phyloP scores from a whole-genome alignment of 805 yeast genomes.

The Kluyveromyces siamensis region DNA sequence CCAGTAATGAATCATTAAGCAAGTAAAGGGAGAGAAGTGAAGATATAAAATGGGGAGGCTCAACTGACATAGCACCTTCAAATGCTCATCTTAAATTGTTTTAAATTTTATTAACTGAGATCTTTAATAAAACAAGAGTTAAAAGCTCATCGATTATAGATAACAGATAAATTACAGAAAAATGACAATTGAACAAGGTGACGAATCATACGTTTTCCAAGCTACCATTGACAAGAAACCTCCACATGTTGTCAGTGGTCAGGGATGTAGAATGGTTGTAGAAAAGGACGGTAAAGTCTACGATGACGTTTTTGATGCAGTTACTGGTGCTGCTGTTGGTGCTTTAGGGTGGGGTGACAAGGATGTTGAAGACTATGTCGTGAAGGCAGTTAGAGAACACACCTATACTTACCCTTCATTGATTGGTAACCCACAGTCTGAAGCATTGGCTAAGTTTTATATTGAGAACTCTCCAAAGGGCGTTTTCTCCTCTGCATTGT shows the following conservation, averaged over 20 bases:
- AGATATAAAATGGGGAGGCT: not conserved
- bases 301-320: constrained; percentile 33
- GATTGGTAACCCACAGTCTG: constrained; percentile 32
- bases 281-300: constrained; percentile 34
- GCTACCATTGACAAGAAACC: constrained; percentile 31
- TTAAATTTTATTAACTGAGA: no score
- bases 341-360: constrained; percentile 38
- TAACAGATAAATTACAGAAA: not conserved
- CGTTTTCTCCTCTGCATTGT: constrained; percentile 33
- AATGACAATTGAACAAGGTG: constrained; percentile 5
- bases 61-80: not conserved
- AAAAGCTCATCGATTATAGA: not conserved
- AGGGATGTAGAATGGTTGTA: constrained; percentile 34
- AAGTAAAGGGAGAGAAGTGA: not conserved
- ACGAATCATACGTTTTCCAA: constrained; percentile 35
- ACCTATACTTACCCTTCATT: constrained; percentile 31
- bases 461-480: constrained; percentile 32
- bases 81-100: no score
- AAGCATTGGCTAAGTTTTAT: constrained; percentile 35
- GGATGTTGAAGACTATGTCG: constrained; percentile 27
- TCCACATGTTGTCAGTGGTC: constrained; percentile 34
- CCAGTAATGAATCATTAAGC: not conserved
- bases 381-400: constrained; percentile 30
- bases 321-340: constrained; percentile 48
- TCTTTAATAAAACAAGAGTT: not conserved